phyloP scores from a whole-genome alignment of 139 green algal genomes.

The Coelastrella sp. region DNA sequence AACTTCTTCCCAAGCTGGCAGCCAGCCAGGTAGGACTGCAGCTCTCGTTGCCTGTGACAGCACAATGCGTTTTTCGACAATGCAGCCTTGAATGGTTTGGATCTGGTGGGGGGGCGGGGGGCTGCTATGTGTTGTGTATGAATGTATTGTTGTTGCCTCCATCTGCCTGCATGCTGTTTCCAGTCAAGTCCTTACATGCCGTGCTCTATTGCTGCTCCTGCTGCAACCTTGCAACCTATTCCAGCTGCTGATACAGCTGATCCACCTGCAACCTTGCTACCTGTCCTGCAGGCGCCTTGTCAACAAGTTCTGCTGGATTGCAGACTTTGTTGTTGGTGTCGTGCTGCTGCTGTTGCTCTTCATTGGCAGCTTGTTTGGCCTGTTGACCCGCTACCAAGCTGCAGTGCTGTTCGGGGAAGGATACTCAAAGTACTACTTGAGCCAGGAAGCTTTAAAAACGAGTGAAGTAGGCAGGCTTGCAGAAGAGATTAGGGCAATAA shows the following conservation, averaged over 20 bases:
- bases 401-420: conserved; percentile 30
- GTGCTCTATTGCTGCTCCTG: neutral
- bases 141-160: too few relatives aligned
- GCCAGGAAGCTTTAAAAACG: neutral
- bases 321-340: conserved; percentile 27
- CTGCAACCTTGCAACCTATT: neutral
- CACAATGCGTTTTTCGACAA: too few relatives aligned
- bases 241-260: too few relatives aligned
- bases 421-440: conserved; percentile 5
- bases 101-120: too few relatives aligned
- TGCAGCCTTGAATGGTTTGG: too few relatives aligned
- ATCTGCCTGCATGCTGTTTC: too few relatives aligned
- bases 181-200: too few relatives aligned
- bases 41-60: neutral
- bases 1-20: conserved; percentile 7
- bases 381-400: conserved; percentile 33
- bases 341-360: conserved; percentile 42
- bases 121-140: too few relatives aligned
- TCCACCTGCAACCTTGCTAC: neutral
- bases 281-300: neutral
- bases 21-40: neutral
- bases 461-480: conserved; percentile 17
- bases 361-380: conserved; percentile 40
- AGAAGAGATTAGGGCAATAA: neutral
- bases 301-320: conserved; percentile 33